Base-by-base conservation (phyloP, 2,329 filamentous ascomycete genomes). In the Uncinocarpus reesii region DNA sequence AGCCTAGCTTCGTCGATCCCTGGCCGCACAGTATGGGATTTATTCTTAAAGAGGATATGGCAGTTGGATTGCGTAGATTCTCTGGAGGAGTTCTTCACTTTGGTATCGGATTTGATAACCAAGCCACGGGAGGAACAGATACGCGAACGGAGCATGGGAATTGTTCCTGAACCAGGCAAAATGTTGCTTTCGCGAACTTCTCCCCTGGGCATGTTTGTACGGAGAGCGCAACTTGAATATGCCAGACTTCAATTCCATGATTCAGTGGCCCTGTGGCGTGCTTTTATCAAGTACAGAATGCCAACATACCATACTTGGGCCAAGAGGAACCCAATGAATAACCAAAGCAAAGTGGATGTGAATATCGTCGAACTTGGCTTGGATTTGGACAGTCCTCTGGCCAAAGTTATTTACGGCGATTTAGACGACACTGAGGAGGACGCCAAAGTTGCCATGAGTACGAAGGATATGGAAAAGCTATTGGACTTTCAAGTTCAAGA, bases 401-500 rank as follows among this genome's bases (percentile, higher is more conserved):
- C 71, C 18, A 65, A 70, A 42, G 68, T 74, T 28, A 70, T 74
- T 7, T 79, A 78, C 57, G 71, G 73, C 5, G 61, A 65, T 49
- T 60, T 77, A 20, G 64, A 68, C 16, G 60, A 66, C 11, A 61
- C 59, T 26, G 58, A 60, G 7, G 64, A 66, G 20, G 65, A 69
- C 24, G 62, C 68, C 34, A 64, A 62, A 5, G 64, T 66, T 28
- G 62, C 64, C 24, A 74, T 86, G 47, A 92, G 86, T 64, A 80
- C 79, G 0, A 82, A 90, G 56, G 87, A 94, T 60, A 73, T 92
- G 6, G 86, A 93, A 61, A 78, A 78, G 24, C 70, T 95, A 23
- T 69, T 96, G 16, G 86, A 93, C 56, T 93, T 92, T 57, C 89
- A 95, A 60, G 82, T 96, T 31, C 82, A 86, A 54, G 81, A 87